phyloP scores from a whole-genome alignment of 148 eudicot genomes.

The Mesembryanthemum crystallinum region DNA sequence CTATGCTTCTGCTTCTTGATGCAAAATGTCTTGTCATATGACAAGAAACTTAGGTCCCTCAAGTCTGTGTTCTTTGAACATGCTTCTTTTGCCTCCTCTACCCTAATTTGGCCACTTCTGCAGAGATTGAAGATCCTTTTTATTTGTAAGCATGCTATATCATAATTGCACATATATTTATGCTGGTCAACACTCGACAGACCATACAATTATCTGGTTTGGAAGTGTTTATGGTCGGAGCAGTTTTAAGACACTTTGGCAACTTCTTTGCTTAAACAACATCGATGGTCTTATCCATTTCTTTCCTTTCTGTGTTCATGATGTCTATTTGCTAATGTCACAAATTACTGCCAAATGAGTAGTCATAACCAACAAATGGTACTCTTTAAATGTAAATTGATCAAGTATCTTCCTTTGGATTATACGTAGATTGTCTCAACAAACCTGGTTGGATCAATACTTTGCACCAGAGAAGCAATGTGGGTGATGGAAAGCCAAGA shows the following conservation, averaged over 20 bases:
- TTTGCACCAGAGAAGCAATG: conserved; percentile 98
- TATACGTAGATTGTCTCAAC: conserved; percentile 82
- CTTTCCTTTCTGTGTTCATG: neutral
- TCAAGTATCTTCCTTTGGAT: neutral
- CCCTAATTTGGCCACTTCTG: neutral
- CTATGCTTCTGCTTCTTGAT: neutral
- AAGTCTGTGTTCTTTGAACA: neutral
- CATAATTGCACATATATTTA: neutral
- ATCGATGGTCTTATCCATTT: neutral
- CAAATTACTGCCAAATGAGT: neutral
- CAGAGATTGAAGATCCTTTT: neutral
- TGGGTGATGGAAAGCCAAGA: conserved; percentile 52
- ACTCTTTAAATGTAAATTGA: neutral
- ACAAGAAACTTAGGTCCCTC: neutral
- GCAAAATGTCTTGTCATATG: neutral
- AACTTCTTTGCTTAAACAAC: neutral
- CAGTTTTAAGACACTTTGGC: neutral
- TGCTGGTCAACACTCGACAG: too few relatives aligned
- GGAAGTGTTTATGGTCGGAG: neutral
- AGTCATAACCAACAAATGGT: neutral
- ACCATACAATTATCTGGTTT: too few relatives aligned
- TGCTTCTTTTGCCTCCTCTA: neutral
- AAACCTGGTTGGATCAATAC: conserved; percentile 93
- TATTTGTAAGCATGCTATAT: neutral
- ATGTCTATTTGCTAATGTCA: neutral